Percentiles rank a stretch among this genome's conserved stretches.
These are phyloP conservation scores for Ophiostoma piceae DNA, from an alignment of 2,329 filamentous ascomycete species.

Conservation along the genomic window DNA sequence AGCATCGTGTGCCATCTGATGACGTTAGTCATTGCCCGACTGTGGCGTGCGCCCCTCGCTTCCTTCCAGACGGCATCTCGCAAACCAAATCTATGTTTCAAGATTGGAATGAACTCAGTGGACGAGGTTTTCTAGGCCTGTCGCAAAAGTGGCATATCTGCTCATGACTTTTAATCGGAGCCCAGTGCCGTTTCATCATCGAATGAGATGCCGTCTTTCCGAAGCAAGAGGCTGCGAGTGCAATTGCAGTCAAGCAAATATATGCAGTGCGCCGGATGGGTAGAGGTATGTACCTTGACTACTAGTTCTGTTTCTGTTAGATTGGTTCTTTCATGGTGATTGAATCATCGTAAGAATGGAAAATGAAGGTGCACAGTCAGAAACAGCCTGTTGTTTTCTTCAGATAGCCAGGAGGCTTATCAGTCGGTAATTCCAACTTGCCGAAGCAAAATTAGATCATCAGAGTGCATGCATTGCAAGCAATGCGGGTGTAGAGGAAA, in stretches of 20 bases:
- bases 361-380: constrained; percentile 50
- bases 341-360: background rate
- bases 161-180: constrained; percentile 75
- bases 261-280: background rate
- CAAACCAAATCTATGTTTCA: constrained; percentile 12
- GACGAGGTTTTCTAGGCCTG: constrained; percentile 99
- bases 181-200: constrained; percentile 96
- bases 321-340: background rate
- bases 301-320: constrained; percentile 3
- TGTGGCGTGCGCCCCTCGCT: background rate
- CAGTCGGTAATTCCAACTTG: constrained; percentile 97
- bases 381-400: constrained; percentile 82
- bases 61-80: constrained; percentile 9
- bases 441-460: constrained; percentile 65
- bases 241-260: constrained; percentile 2
- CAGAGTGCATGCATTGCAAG: constrained; percentile 35
- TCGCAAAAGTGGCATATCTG: constrained; percentile 81
- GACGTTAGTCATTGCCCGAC: constrained; percentile 19
- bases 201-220: constrained; percentile 28
- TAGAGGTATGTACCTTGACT: constrained; percentile 14
- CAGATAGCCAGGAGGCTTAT: constrained; percentile 51
- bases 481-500: background rate
- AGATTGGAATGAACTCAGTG: constrained; percentile 61
- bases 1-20: background rate
- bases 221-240: background rate